Conservation (phyloP, 2,329 filamentous ascomycete species). For the Fusarium pseudograminearum region DNA sequence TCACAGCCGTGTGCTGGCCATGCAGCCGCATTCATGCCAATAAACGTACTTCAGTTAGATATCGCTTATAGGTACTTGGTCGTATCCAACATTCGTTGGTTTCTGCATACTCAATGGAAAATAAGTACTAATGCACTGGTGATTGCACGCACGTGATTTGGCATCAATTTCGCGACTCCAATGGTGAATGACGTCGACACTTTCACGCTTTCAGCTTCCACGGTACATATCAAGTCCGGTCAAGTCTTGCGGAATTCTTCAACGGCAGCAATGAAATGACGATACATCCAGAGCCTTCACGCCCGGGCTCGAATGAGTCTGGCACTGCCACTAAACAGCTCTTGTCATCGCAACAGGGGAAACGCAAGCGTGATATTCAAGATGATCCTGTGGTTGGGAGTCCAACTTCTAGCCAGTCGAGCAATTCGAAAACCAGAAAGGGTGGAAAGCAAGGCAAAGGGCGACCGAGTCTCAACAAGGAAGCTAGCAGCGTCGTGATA, state of each 20-base stretch:
- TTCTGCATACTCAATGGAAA: not conserved
- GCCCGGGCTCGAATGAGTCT: constrained; percentile 1
- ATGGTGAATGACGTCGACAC: constrained; percentile 38
- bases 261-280: constrained; percentile 12
- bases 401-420: constrained; percentile 22
- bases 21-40: constrained; percentile 37
- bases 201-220: constrained; percentile 8
- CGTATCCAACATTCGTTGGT: not conserved
- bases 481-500: constrained; percentile 36
- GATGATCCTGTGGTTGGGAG: constrained; percentile 12
- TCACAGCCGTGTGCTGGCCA: constrained; percentile 35
- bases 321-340: not conserved
- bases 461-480: constrained; percentile 32
- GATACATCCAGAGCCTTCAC: constrained; percentile 13
- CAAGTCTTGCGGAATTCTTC: not conserved
- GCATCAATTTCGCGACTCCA: constrained; percentile 53
- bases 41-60: constrained; percentile 32
- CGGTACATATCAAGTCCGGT: not conserved
- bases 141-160: constrained; percentile 52
- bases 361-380: constrained; percentile 41
- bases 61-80: not conserved
- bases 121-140: not conserved
- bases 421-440: constrained; percentile 12
- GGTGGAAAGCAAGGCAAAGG: constrained; percentile 10
- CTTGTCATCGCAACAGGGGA: constrained; percentile 19